Percentiles rank a stretch among this genome's conserved stretches.
Conservation (phyloP, 257 asterid species). For the Plantago elongata region DNA sequence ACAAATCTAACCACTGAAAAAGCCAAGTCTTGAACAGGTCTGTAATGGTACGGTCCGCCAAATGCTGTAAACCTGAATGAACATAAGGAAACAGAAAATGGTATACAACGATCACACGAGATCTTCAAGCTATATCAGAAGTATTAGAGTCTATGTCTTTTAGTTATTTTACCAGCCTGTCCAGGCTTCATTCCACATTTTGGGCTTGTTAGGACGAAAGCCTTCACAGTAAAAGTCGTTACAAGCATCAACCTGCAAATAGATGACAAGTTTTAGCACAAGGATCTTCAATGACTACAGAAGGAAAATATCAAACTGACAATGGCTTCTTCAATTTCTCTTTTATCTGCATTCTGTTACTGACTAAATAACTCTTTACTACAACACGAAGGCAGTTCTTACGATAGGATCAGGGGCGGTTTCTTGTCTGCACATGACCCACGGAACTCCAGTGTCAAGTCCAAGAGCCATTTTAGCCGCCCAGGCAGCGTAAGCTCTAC, state of each 20-base stretch:
- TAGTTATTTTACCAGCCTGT: conserved; percentile 67
- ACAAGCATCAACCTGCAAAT: conserved; percentile 77
- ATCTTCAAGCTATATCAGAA: not conserved
- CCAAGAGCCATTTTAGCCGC: conserved; percentile 86
- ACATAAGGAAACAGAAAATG: not conserved
- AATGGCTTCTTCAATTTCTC: too few relatives aligned
- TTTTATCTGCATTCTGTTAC: too few relatives aligned
- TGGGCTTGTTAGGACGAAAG: conserved; percentile 69
- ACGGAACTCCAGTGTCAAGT: conserved; percentile 83
- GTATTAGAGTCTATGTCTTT: not conserved
- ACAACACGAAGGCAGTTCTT: conserved; percentile 12
- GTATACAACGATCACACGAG: conserved; percentile 5
- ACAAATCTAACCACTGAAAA: conserved; percentile 83
- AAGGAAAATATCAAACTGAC: not conserved
- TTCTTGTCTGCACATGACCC: conserved; percentile 98
- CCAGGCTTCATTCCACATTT: conserved; percentile 96
- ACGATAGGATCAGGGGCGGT: conserved; percentile 94
- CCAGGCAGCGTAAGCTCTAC: conserved; percentile 86
- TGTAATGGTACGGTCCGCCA: conserved; percentile 68
- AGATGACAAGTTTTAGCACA: not conserved
- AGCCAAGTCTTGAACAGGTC: conserved; percentile 92
- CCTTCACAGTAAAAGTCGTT: conserved; percentile 91
- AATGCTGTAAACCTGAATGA: conserved; percentile 56
- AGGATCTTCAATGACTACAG: not conserved
- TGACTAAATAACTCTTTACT: too few relatives aligned